These are phyloP conservation scores for Trichophyton schoenleinii DNA, from an alignment of 2,329 filamentous ascomycete species.

Conservation along the genomic window DNA sequence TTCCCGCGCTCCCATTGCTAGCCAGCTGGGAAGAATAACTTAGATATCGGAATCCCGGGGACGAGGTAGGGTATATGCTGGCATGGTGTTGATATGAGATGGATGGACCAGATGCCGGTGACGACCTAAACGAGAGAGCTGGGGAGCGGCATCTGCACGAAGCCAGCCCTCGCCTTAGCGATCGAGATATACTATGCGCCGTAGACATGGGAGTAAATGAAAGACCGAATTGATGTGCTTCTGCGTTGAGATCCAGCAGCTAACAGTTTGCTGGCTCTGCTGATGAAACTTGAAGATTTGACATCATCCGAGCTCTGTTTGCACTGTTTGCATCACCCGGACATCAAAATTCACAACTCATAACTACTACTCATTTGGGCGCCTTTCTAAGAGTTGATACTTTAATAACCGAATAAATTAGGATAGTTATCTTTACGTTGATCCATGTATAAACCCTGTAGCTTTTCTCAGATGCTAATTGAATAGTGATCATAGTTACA, in stretches of 20 bases:
- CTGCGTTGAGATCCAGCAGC: not conserved
- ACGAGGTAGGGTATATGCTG: not conserved
- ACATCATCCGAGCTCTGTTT: conserved; percentile 29
- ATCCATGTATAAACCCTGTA: not conserved
- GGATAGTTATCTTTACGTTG: not conserved
- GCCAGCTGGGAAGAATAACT: not conserved
- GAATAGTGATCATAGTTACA: not conserved
- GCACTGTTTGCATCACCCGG: conserved; percentile 22
- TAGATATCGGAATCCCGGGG: not conserved
- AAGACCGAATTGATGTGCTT: not conserved
- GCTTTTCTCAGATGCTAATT: not conserved
- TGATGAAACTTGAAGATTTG: conserved; percentile 16
- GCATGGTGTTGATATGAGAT: not conserved
- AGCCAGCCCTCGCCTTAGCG: not conserved
- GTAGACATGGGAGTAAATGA: not conserved
- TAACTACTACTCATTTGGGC: too few relatives aligned
- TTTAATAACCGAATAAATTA: not conserved
- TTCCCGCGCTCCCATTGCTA: not conserved
- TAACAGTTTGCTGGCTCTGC: not conserved
- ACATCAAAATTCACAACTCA: not conserved
- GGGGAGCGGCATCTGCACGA: not conserved
- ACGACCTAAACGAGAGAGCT: not conserved
- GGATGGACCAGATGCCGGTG: not conserved
- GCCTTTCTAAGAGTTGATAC: too few relatives aligned
- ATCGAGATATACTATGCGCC: not conserved